These are phyloP conservation scores for Gossypium laxum DNA, from an alignment of 441 rosid species.

Conservation along the genomic window DNA sequence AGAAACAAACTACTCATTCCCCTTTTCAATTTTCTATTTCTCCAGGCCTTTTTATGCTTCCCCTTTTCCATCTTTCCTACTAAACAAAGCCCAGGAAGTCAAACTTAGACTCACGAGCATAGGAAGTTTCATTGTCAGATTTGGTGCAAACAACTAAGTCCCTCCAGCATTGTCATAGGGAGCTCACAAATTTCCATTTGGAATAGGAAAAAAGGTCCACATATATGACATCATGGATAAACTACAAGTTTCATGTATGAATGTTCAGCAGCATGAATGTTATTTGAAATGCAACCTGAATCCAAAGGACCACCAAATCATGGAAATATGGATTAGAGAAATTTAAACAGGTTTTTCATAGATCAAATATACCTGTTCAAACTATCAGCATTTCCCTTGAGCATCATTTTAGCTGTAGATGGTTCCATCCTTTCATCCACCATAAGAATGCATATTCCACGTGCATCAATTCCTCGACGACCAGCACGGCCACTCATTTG, in stretches of 20 bases:
- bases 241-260: not conserved
- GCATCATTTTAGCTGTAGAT: constrained; percentile 82
- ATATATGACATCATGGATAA: not conserved
- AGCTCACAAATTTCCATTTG: not conserved
- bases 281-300: not conserved
- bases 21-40: not conserved
- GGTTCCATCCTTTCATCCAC: constrained; percentile 96
- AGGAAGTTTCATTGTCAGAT: not conserved
- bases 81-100: not conserved
- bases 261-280: not conserved
- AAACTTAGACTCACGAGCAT: not conserved
- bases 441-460: constrained; percentile 93
- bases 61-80: not conserved
- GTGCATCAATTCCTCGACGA: constrained; percentile 94
- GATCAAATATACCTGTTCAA: constrained; percentile 64
- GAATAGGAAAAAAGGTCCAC: not conserved
- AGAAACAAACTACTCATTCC: not conserved
- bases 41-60: not conserved
- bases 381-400: constrained; percentile 91
- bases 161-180: not conserved
- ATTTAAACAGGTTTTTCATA: not conserved
- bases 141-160: not conserved
- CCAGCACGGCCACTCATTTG: constrained; percentile 99
- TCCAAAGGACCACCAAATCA: not conserved
- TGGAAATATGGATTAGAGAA: not conserved